Base-by-base conservation (phyloP, 2,329 filamentous ascomycete genomes). In the Penicillium palitans region DNA sequence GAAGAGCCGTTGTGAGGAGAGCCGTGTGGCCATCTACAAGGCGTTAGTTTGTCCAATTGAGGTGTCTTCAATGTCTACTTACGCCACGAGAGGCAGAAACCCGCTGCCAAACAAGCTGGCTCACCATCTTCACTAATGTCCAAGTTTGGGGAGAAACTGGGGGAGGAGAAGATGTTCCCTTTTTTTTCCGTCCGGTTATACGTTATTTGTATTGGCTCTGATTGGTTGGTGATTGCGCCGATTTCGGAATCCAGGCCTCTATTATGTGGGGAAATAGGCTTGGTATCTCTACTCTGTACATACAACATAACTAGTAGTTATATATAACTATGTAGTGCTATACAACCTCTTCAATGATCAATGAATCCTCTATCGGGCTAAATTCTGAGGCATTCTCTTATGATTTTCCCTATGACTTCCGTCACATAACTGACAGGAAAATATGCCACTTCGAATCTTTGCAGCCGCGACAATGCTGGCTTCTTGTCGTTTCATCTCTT, bases 51-150 rank as follows among this genome's bases (percentile, higher is more conserved):
- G 31, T 9, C 15, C 42, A 60, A 39, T 57, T 37, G 52, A 19
- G 33, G 51, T 55, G 39, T 37, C 6, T 19, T 37, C 40, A 56
- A 49, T 39, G n/a, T 13, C 27, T 33, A 72, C 74, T 65, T 61
- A 76, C 74, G 67, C 71, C 72, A 55, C 70, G 73, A 66, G 72
- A 71, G 63, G 72, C 72, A 48, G 68, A 68, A 57, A 70, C 72
- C 67, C 71, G 66, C 63, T 74, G 71, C 72, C 72, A 75, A 57
- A 75, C 68, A 66, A 75, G 62, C 63, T 76, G 74, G 66, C 72
- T 74, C 66, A 76, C 72, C 74, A 76, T 76, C 42, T 63, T 60
- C 31, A 52, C 51, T 35, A 21, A 27, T 51, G 29, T 64, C 58
- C 58, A 64, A 64, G 27, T 59, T 54, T 55, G 59, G 55, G 55